A percentile compares a stretch with the other conserved stretches of the same genome.
Evolutionary conservation across 768 basidiomycete genomes (phyloP).

Genomic region (Hericium alpestre): DNA sequence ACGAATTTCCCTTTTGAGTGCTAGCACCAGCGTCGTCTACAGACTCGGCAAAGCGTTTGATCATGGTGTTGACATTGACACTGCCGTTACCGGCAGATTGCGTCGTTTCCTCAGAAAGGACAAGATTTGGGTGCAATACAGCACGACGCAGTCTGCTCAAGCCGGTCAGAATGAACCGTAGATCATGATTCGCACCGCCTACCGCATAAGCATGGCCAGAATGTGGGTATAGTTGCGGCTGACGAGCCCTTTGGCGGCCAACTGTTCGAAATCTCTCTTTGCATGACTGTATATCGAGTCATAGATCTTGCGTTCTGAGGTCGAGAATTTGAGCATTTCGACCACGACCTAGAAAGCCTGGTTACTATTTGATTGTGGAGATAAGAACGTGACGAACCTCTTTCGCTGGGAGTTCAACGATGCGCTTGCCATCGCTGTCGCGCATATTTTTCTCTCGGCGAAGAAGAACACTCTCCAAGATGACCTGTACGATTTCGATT

Average conservation of each 20-base stretch:
- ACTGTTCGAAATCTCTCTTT: conserved; percentile 69
- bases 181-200: conserved; percentile 7
- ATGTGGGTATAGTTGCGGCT: conserved; percentile 80
- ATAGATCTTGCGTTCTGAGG: conserved; percentile 78
- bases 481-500: conserved; percentile 90
- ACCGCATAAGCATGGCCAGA: conserved; percentile 93
- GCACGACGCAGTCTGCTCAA: conserved; percentile 72
- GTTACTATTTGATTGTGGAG: not conserved
- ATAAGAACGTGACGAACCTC: conserved; percentile 34
- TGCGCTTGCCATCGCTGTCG: conserved; percentile 74
- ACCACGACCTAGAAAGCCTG: conserved; percentile 39
- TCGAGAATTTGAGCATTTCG: conserved; percentile 71
- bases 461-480: conserved; percentile 78
- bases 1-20: conserved; percentile 26
- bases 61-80: conserved; percentile 49
- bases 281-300: conserved; percentile 74
- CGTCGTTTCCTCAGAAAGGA: conserved; percentile 38
- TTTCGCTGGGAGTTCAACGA: conserved; percentile 83
- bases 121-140: conserved; percentile 82
- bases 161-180: not conserved
- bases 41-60: conserved; percentile 38
- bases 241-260: conserved; percentile 69
- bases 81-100: conserved; percentile 30
- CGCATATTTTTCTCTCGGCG: conserved; percentile 91
- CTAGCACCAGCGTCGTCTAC: conserved; percentile 18